Evolutionary conservation across 768 basidiomycete genomes (phyloP).

Genomic region (Sistotremastrum niveocremeum): DNA sequence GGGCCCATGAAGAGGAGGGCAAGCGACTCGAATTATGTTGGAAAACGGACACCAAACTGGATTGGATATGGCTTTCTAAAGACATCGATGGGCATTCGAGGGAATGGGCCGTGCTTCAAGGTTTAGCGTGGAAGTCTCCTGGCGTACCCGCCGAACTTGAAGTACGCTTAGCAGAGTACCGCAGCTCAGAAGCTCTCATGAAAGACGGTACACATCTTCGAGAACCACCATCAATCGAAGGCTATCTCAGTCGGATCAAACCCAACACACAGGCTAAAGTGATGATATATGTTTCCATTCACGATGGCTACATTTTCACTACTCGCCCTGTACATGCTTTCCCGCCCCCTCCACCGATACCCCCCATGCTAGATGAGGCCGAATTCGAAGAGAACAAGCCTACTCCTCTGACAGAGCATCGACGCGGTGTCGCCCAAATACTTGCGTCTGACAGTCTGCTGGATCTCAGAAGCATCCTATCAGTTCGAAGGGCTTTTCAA

Average conservation of each 20-base stretch:
- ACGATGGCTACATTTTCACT: conserved; percentile 62
- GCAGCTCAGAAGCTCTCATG: conserved; percentile 15
- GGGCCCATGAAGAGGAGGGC: conserved; percentile 39
- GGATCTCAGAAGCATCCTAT: conserved; percentile 58
- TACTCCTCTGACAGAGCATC: conserved; percentile 5
- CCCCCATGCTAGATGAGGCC: conserved; percentile 12
- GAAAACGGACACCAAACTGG: conserved; percentile 57
- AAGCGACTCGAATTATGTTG: conserved; percentile 62
- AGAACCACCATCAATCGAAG: conserved; percentile 78
- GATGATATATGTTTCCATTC: conserved; percentile 53
- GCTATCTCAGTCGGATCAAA: conserved; percentile 64
- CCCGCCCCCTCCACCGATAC: conserved; percentile 53
- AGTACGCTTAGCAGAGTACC: neutral
- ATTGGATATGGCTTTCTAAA: conserved; percentile 75
- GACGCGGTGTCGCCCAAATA: conserved; percentile 52
- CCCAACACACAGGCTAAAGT: conserved; percentile 44
- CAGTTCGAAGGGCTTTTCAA: conserved; percentile 52
- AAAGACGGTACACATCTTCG: conserved; percentile 35
- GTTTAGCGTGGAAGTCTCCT: conserved; percentile 42
- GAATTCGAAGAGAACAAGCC: neutral
- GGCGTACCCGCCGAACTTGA: conserved; percentile 10
- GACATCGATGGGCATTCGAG: conserved; percentile 49
- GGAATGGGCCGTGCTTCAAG: conserved; percentile 63
- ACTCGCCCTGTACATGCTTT: conserved; percentile 36
- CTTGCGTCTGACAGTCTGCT: conserved; percentile 49